Percentiles rank a stretch among this genome's conserved stretches.
phyloP scores from a whole-genome alignment of 2,329 filamentous ascomycete genomes.

The Aspergillus neotritici region DNA sequence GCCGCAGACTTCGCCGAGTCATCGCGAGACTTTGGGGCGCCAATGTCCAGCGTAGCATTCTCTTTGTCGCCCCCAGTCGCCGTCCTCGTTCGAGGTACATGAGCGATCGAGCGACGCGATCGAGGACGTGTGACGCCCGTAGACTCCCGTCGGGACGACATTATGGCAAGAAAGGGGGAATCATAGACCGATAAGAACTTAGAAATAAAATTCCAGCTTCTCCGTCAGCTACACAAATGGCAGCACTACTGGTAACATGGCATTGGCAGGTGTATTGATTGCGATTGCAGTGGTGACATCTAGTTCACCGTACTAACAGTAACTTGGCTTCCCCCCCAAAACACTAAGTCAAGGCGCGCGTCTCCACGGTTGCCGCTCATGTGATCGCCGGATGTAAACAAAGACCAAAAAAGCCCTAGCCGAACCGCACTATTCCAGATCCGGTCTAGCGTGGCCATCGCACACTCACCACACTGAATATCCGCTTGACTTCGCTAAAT shows the following conservation, averaged over 20 bases:
- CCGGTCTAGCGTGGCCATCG: constrained; percentile 25
- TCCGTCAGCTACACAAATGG: neutral
- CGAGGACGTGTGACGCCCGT: constrained; percentile 30
- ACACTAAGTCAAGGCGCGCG: constrained; percentile 21
- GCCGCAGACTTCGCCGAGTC: constrained; percentile 33
- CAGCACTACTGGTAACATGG: no score
- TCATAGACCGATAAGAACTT: constrained; percentile 11
- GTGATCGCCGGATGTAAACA: constrained; percentile 38
- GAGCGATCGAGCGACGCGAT: constrained; percentile 67
- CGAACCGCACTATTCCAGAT: constrained; percentile 27
- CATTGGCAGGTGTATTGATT: no score
- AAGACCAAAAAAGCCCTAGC: constrained; percentile 39
- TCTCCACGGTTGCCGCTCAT: constrained; percentile 23
- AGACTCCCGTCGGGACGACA: constrained; percentile 34
- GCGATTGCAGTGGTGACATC: no score
- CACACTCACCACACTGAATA: constrained; percentile 37
- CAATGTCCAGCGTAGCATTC: constrained; percentile 66
- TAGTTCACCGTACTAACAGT: no score
- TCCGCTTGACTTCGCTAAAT: constrained; percentile 33
- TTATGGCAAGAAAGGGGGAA: constrained; percentile 10
- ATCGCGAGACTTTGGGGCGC: constrained; percentile 35
- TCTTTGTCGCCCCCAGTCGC: constrained; percentile 60
- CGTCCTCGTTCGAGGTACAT: constrained; percentile 49
- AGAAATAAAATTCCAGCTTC: neutral
- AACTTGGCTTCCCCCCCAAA: neutral